Evolutionary conservation across 2,329 filamentous ascomycete species (phyloP).

Genomic region (Phaeosphaeria sp.): DNA sequence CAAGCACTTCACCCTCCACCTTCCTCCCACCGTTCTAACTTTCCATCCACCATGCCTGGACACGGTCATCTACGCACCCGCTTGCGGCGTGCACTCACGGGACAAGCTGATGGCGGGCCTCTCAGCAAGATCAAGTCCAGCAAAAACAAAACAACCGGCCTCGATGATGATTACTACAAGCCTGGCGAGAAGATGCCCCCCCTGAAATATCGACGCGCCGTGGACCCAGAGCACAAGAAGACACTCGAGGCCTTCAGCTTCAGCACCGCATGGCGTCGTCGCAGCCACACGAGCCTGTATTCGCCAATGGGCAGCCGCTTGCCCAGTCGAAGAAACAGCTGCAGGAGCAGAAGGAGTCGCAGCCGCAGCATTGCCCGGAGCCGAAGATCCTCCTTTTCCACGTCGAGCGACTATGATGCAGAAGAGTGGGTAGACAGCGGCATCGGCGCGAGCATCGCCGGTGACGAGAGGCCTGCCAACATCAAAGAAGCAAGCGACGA

Average conservation of each 20-base stretch:
- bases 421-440: conserved; percentile 48
- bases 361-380: conserved; percentile 36
- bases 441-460: conserved; percentile 42
- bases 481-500: conserved; percentile 54
- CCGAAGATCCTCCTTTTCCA: conserved; percentile 44
- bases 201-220: conserved; percentile 57
- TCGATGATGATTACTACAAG: conserved; percentile 56
- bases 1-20: conserved; percentile 3
- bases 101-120: conserved; percentile 33
- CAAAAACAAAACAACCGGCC: conserved; percentile 42
- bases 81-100: conserved; percentile 53
- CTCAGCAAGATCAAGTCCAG: conserved; percentile 33
- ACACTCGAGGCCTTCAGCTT: conserved; percentile 57
- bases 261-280: conserved; percentile 54
- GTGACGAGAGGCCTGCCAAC: conserved; percentile 40
- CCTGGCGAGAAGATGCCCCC: conserved; percentile 60
- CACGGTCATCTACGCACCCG: conserved; percentile 49
- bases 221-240: conserved; percentile 59
- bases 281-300: conserved; percentile 54
- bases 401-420: conserved; percentile 42
- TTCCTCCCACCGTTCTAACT: not conserved
- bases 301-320: conserved; percentile 57
- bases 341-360: conserved; percentile 37
- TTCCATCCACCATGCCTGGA: conserved; percentile 46
- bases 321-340: conserved; percentile 50